Percentiles rank a stretch among this genome's conserved stretches.
These are phyloP conservation scores for Ganoderma resinaceum DNA, from an alignment of 1,284 basidiomycete species.

Conservation along the genomic window DNA sequence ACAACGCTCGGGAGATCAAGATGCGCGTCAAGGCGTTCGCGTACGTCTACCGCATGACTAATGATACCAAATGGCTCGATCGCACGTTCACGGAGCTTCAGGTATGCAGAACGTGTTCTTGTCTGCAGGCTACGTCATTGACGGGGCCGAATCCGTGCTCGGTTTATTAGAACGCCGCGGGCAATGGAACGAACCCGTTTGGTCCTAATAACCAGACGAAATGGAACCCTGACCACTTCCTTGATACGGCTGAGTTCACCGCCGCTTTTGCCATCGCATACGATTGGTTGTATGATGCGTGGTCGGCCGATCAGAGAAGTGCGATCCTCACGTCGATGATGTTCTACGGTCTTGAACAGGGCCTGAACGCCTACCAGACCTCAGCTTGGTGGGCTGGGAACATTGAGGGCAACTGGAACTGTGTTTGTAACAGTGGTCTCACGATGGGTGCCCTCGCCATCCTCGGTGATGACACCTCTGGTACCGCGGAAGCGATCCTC, in stretches of 20 bases:
- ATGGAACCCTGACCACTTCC: conserved; percentile 94
- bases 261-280: conserved; percentile 92
- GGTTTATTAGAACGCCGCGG: conserved; percentile 66
- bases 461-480: conserved; percentile 84
- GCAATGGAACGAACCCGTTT: conserved; percentile 66
- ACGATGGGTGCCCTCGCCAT: conserved; percentile 93
- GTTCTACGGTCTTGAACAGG: conserved; percentile 78
- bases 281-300: conserved; percentile 93
- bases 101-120: conserved; percentile 50
- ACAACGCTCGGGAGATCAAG: conserved; percentile 91
- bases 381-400: conserved; percentile 65
- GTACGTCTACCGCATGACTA: conserved; percentile 91
- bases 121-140: conserved; percentile 1
- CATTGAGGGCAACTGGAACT: conserved; percentile 93
- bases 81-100: conserved; percentile 85
- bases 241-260: conserved; percentile 92
- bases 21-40: conserved; percentile 91
- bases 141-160: conserved; percentile 1
- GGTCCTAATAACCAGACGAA: conserved; percentile 62
- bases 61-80: conserved; percentile 89
- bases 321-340: conserved; percentile 81
- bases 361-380: conserved; percentile 57
- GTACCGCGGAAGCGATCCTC: conserved; percentile 74
- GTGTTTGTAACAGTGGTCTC: conserved; percentile 93
- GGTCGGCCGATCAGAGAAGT: conserved; percentile 76